Evolutionary conservation across 371 early-diverging fungal species (phyloP).

Genomic region (Phascolomyces articulosus): DNA sequence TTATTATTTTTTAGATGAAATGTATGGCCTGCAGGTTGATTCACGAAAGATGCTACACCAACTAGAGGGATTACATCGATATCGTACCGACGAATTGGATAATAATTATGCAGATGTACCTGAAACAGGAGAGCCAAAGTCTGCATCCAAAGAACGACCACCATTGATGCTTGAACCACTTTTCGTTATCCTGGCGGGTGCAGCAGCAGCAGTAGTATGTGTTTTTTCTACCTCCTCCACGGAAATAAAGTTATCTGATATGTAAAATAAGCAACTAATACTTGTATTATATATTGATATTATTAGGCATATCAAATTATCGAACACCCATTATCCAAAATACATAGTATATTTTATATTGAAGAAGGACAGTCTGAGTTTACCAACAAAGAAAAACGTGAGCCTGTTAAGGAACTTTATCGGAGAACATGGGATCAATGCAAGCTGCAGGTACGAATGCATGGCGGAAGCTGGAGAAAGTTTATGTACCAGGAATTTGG

Average conservation of each 20-base stretch:
- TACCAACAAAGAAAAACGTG: slow-evolving; percentile 39
- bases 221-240: neutral
- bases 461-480: slow-evolving; percentile 55
- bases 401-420: slow-evolving; percentile 46
- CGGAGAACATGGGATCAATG: slow-evolving; percentile 59
- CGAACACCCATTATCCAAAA: slow-evolving; percentile 74
- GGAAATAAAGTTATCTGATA: no score
- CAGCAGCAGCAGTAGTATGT: slow-evolving; percentile 65
- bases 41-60: slow-evolving; percentile 32
- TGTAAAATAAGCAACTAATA: no score
- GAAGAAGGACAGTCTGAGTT: slow-evolving; percentile 67
- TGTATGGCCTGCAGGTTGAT: slow-evolving; percentile 58
- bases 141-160: slow-evolving; percentile 33
- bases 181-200: slow-evolving; percentile 75
- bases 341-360: slow-evolving; percentile 70
- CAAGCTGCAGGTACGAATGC: slow-evolving; percentile 40
- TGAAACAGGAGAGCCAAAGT: slow-evolving; percentile 6
- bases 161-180: slow-evolving; percentile 65
- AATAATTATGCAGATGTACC: slow-evolving; percentile 14
- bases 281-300: no score
- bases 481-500: slow-evolving; percentile 71
- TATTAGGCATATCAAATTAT: slow-evolving; percentile 69
- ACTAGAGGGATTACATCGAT: slow-evolving; percentile 31
- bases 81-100: neutral
- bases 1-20: slow-evolving; percentile 60